Base-by-base conservation (phyloP, 352 stramenopile species). In the Phytophthora pinifolia region DNA sequence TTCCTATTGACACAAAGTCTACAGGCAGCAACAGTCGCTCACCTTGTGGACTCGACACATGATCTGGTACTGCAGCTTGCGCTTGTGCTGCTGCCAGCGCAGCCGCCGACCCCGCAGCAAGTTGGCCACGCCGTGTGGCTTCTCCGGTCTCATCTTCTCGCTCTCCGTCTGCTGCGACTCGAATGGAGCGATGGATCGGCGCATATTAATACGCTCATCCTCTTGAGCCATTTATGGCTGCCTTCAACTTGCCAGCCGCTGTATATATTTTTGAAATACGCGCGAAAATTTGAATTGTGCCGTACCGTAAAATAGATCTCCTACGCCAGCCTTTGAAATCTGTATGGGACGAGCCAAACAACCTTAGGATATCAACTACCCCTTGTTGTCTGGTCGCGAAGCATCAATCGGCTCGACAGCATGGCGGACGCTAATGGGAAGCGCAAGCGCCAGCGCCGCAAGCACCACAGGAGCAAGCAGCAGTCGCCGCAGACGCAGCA, bases 71-170 rank as follows among this genome's bases (percentile, higher is more conserved):
- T 87, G 76, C 51, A 86, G 46, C 20, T 77, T 75, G 42, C 70
- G 74, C 65, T 86, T 87, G 46, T 84, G 79, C 39, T 80, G 58
- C 39, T 72, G 69, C 79, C 76, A 89, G 48, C 64, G 67, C 36
- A 76, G 56, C 31, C 72, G 71, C 20, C 63, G 61, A 39, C 47
- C 67, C 63, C 78, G 67, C 61, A 73, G 59, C 37, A 48, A 47
- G n/a, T 60, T 75, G 35, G 61, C 58, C 15, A 67, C 54, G 33
- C 59, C 53, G 45, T 39, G 51, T 13, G 48, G 29, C 39, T 62
- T 57, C 45, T 62, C 37, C 33, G 49, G 14, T 34, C 54, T 60
- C 51, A 68, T 67, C 13, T 7, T 12, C 18, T 14, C n/a, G 46
- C 41, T 52, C 49, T 65, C 29, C 7, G 43, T 50, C 20, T 43